phyloP scores from a whole-genome alignment of 2,329 filamentous ascomycete genomes.

The Dryadomyces sulphureus region DNA sequence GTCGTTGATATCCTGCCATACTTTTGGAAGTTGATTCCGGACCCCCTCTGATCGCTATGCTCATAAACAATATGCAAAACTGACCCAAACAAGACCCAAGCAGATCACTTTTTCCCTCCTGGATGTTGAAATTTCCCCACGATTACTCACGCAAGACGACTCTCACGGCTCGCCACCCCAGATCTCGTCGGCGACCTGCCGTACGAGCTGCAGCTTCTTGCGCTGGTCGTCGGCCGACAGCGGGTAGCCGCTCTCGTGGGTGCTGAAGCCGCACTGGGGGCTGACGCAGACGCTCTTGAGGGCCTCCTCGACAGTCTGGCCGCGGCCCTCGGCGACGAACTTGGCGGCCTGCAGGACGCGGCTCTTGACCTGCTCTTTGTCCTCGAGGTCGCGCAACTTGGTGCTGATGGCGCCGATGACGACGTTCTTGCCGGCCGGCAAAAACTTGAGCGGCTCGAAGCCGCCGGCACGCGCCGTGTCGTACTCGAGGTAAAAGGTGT shows the following conservation, averaged over 20 bases:
- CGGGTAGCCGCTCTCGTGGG: conserved; percentile 58
- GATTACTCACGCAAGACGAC: background rate
- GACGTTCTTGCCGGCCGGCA: conserved; percentile 47
- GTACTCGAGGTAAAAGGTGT: conserved; percentile 58
- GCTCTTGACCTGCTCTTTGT: conserved; percentile 47
- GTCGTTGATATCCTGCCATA: background rate
- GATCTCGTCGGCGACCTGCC: conserved; percentile 57
- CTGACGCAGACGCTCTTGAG: conserved; percentile 53
- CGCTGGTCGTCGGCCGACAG: conserved; percentile 56
- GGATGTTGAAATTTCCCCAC: background rate
- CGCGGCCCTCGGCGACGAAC: conserved; percentile 53
- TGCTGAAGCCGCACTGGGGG: conserved; percentile 62
- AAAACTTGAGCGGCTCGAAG: conserved; percentile 47
- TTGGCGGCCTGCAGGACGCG: conserved; percentile 47
- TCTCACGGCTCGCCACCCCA: conserved; percentile 36
- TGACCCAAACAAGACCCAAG: background rate
- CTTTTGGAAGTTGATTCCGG: conserved; percentile 7
- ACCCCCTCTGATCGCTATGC: background rate
- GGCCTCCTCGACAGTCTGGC: conserved; percentile 49
- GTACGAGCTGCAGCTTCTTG: conserved; percentile 56
- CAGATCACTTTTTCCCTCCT: background rate
- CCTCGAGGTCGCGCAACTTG: conserved; percentile 46
- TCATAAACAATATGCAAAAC: background rate
- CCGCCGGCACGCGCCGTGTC: conserved; percentile 50
- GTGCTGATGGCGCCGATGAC: conserved; percentile 50